phyloP scores from a whole-genome alignment of 371 early-diverging fungal species.

The Spraguea lophii region DNA sequence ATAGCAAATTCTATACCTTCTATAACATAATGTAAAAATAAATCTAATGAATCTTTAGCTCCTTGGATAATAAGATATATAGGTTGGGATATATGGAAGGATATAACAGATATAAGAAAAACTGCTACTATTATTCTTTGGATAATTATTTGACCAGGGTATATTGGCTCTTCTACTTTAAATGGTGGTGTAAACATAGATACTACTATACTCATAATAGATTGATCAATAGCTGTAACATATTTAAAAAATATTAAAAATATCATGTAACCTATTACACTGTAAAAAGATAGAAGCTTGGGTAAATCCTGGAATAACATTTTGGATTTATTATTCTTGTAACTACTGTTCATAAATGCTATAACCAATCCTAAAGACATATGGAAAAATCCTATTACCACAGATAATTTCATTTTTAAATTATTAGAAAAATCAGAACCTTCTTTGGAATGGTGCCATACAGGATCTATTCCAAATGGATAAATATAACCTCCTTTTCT shows the following conservation, averaged over 20 bases:
- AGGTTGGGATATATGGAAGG: constrained; percentile 90
- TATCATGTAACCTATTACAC: constrained; percentile 79
- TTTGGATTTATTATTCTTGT: constrained; percentile 59
- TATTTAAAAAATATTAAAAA: constrained; percentile 84
- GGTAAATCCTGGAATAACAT: constrained; percentile 72
- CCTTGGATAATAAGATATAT: constrained; percentile 54
- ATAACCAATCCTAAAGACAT: constrained; percentile 82
- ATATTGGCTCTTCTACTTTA: constrained; percentile 52
- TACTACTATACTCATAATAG: constrained; percentile 82
- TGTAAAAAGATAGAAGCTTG: constrained; percentile 69
- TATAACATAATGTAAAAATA: constrained; percentile 64
- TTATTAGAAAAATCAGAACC: constrained; percentile 74
- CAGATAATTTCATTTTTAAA: constrained; percentile 97
- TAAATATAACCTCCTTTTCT: constrained; percentile 32
- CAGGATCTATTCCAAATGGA: constrained; percentile 53
- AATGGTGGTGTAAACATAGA: constrained; percentile 92
- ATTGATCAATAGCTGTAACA: constrained; percentile 71
- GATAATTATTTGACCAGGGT: constrained; percentile 50
- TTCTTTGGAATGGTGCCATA: constrained; percentile 80
- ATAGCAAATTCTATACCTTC: constrained; percentile 97
- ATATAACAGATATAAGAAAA: constrained; percentile 75
- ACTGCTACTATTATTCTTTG: constrained; percentile 62
- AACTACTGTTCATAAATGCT: constrained; percentile 64
- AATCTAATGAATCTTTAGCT: constrained; percentile 48
- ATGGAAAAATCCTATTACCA: constrained; percentile 85